Evolutionary conservation across 1,139 yeast species (phyloP).

Genomic region (Debaryomyces nepalensis): DNA sequence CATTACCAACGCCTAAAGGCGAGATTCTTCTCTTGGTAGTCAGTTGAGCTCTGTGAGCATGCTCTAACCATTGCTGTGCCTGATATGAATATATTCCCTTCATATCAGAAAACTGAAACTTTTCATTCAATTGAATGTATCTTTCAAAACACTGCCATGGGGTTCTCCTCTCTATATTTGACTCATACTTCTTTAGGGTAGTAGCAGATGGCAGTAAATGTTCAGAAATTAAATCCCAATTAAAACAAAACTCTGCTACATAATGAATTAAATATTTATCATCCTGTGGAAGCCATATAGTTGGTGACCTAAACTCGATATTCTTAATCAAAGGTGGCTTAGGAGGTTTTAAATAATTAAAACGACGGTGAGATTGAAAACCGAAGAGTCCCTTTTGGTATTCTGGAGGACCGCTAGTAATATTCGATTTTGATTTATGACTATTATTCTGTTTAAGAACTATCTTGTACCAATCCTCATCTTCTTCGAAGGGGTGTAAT

Average conservation of each 20-base stretch:
- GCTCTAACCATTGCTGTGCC: slow-evolving; percentile 92
- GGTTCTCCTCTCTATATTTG: slow-evolving; percentile 91
- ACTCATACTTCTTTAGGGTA: slow-evolving; percentile 63
- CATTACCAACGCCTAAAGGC: slow-evolving; percentile 89
- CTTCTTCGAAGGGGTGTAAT: slow-evolving; percentile 64
- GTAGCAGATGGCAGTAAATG: slow-evolving; percentile 69
- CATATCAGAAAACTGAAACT: slow-evolving; percentile 82
- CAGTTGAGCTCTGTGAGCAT: slow-evolving; percentile 85
- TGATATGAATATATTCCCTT: slow-evolving; percentile 82
- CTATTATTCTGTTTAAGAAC: slow-evolving; percentile 52
- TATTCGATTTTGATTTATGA: slow-evolving; percentile 15
- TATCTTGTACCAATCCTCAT: slow-evolving; percentile 65
- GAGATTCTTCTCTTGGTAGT: slow-evolving; percentile 86
- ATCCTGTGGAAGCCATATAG: slow-evolving; percentile 95
- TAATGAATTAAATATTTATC: slow-evolving; percentile 79
- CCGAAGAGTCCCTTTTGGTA: slow-evolving; percentile 65
- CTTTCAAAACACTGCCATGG: slow-evolving; percentile 99
- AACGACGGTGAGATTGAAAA: slow-evolving; percentile 60
- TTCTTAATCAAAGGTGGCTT: slow-evolving; percentile 83
- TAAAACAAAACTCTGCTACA: slow-evolving; percentile 86
- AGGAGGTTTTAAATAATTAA: slow-evolving; percentile 76
- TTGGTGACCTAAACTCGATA: slow-evolving; percentile 81
- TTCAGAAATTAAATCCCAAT: slow-evolving; percentile 91
- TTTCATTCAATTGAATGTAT: slow-evolving; percentile 89
- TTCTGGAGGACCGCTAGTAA: slow-evolving; percentile 37